phyloP scores from a whole-genome alignment of 1,139 yeast genomes.

The Zygosaccharomyces pseudobailii region DNA sequence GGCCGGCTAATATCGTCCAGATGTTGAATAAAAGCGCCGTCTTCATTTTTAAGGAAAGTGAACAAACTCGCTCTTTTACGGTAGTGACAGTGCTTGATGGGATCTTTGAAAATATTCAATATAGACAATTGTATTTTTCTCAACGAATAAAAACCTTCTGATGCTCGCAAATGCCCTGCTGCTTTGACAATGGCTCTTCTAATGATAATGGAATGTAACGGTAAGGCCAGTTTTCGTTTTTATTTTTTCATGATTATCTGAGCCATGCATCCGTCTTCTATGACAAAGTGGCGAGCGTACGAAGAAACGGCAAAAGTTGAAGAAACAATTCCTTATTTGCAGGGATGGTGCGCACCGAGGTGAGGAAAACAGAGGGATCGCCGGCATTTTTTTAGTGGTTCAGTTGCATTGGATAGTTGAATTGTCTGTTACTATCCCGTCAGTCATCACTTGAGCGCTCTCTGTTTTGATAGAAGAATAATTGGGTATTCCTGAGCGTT shows the following conservation, averaged over 20 bases:
- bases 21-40: slow-evolving; percentile 3
- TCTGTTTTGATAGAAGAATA: neutral
- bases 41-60: slow-evolving; percentile 2
- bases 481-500: neutral
- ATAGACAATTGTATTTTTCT: neutral
- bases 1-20: slow-evolving; percentile 6
- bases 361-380: neutral
- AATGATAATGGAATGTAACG: neutral
- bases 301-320: slow-evolving; percentile 1
- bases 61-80: slow-evolving; percentile 1
- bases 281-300: slow-evolving; percentile 5
- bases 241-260: neutral
- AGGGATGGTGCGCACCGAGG: neutral
- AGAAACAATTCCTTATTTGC: neutral
- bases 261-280: slow-evolving; percentile 1
- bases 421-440: neutral
- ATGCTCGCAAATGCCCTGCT: neutral
- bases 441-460: neutral
- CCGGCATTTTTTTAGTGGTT: neutral
- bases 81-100: too few species aligned
- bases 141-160: neutral
- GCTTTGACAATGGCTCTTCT: neutral
- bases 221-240: neutral
- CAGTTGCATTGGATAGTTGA: neutral
- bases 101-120: neutral